phyloP scores from a whole-genome alignment of 2,329 filamentous ascomycete species.

The Diaporthe destruens region DNA sequence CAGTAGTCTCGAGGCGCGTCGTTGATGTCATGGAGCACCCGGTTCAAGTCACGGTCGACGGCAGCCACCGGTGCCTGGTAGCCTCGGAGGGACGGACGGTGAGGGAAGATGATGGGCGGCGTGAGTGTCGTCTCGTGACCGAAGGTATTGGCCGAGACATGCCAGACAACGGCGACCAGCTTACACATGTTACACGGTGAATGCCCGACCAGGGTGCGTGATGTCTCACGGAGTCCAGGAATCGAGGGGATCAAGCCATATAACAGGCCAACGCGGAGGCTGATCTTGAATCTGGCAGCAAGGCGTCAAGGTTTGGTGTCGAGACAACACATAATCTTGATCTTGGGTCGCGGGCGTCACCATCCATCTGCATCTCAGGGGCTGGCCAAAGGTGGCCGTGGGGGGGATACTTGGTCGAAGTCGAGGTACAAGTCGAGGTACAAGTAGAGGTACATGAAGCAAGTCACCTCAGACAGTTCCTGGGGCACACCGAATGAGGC shows the following conservation, averaged over 20 bases:
- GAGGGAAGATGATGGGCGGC: background rate
- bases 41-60: background rate
- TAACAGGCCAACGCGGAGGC: background rate
- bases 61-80: background rate
- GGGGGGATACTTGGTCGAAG: background rate
- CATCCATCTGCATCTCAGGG: background rate
- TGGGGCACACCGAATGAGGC: conserved; percentile 18
- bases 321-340: conserved; percentile 18
- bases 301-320: background rate
- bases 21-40: background rate
- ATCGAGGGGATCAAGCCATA: background rate
- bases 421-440: conserved; percentile 35
- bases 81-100: background rate
- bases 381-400: background rate
- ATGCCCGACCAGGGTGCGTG: conserved; percentile 9
- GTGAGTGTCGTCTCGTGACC: conserved; percentile 18
- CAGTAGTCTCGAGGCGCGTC: background rate
- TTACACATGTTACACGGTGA: background rate
- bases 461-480: background rate
- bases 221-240: background rate
- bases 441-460: conserved; percentile 23
- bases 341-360: conserved; percentile 6
- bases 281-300: conserved; percentile 7
- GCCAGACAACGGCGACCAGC: too few relatives aligned
- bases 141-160: background rate